Evolutionary conservation across 345 rosid genomes (phyloP), one percentile per base, ranked within the genome.

Genomic region (Populus pruinosa): DNA sequence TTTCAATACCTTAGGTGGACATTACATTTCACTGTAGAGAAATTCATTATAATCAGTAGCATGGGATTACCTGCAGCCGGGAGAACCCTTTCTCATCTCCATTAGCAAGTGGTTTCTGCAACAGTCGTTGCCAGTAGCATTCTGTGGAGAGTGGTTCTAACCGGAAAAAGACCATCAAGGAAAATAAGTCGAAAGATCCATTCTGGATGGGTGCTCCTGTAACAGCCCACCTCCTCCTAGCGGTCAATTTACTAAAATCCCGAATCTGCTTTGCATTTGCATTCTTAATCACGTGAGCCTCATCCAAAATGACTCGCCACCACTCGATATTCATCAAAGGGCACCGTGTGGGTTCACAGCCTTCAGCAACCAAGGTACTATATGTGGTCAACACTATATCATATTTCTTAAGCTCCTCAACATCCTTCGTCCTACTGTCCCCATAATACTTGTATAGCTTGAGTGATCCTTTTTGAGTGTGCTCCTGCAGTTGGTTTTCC

Each of bases 171-270:
- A 86, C 90, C 96, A 94, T 92, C 86, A 92, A 70, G 49, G 97
- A 91, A 83, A 86, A 90, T 87, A 91, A 79, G 80, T 94, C 95
- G 41, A 79, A 69, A 1, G 94, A 89, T 43, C 94, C 93, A 80
- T 94, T 94, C 83, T 94, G 98, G 61, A 92, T 93, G 33, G 97
- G 98, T 16, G 94, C 91, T 81, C 98, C 97, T 31, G 96, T 94
- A 71, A 94, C 97, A 64, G 78, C 94, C 98, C 98, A 94, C 76
- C 93, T 89, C 76, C 89, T 35, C 69, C 77, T 81, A 74, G 93
- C 94, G 47, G 84, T 91, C 85, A 94, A 70, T 56, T 81, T 84
- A 62, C 86, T 73, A 74, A 91, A 94, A 0, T 88, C 91, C 25
- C 61, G 76, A 81, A 96, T 92, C 82, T 92, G 97, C 80, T 82